Percentiles rank a stretch among this genome's conserved stretches.
Evolutionary conservation across 2,329 filamentous ascomycete species (phyloP).

Genomic region (Proliferodiscus dingleyae): DNA sequence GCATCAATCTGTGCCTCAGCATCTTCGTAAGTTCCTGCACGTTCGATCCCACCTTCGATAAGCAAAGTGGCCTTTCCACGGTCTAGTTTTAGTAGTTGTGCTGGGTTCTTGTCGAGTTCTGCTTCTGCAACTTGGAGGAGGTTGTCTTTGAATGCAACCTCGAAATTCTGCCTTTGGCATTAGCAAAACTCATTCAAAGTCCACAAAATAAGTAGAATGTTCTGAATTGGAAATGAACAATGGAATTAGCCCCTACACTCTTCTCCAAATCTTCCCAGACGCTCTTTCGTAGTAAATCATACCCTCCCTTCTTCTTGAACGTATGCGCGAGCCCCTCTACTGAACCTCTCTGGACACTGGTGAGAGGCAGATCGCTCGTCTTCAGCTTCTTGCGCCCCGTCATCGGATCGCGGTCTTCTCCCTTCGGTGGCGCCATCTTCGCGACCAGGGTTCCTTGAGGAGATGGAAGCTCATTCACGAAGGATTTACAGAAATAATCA

Average conservation of each 20-base stretch:
- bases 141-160: constrained; percentile 59
- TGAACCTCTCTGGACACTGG: constrained; percentile 65
- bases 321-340: constrained; percentile 73
- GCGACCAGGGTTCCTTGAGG: background rate
- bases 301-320: constrained; percentile 83
- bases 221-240: too few relatives aligned
- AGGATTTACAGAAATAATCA: too few relatives aligned
- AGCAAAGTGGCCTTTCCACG: constrained; percentile 69
- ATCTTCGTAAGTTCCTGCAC: constrained; percentile 69
- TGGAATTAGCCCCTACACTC: too few relatives aligned
- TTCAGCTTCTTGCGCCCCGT: constrained; percentile 52
- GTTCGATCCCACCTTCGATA: constrained; percentile 72
- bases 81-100: constrained; percentile 66
- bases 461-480: background rate
- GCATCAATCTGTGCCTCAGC: constrained; percentile 63
- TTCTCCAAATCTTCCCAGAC: constrained; percentile 71
- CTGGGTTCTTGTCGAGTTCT: constrained; percentile 71
- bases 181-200: constrained; percentile 4
- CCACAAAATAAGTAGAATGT: background rate
- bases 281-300: constrained; percentile 71
- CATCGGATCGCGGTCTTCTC: constrained; percentile 4
- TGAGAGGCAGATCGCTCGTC: constrained; percentile 68
- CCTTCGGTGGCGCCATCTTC: constrained; percentile 8
- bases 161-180: constrained; percentile 53
- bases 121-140: constrained; percentile 66